These are phyloP conservation scores for Cladosporium velox DNA, from an alignment of 2,329 filamentous ascomycete genomes.

Conservation along the genomic window DNA sequence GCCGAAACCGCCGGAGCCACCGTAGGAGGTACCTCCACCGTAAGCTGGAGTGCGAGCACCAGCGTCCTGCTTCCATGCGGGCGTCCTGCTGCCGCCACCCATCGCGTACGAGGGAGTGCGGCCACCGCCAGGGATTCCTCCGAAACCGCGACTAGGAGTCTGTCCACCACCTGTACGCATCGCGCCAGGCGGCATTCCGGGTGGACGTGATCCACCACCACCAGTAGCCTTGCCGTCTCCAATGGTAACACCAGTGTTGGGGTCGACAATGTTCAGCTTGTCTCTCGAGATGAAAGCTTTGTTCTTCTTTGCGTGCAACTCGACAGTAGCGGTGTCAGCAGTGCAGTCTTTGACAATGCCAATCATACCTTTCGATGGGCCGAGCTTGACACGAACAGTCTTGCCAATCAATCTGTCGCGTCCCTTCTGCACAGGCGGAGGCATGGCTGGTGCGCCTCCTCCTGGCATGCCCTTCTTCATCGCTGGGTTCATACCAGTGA, in stretches of 20 bases:
- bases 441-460: conserved; percentile 59
- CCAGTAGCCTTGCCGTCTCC: conserved; percentile 26
- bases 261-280: conserved; percentile 80
- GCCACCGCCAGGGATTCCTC: conserved; percentile 66
- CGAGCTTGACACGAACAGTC: conserved; percentile 84
- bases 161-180: conserved; percentile 23
- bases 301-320: conserved; percentile 93
- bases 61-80: conserved; percentile 58
- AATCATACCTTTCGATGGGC: conserved; percentile 86
- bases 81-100: conserved; percentile 59
- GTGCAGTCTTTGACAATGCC: conserved; percentile 96
- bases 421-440: conserved; percentile 72
- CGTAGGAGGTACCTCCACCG: conserved; percentile 47
- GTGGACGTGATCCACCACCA: conserved; percentile 37
- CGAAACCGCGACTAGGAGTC: conserved; percentile 42
- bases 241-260: conserved; percentile 73
- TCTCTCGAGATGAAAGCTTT: conserved; percentile 81
- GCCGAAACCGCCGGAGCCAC: conserved; percentile 46
- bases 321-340: conserved; percentile 80
- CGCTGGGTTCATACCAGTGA: conserved; percentile 90
- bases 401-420: conserved; percentile 86
- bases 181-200: conserved; percentile 61
- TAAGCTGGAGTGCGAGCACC: conserved; percentile 51
- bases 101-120: conserved; percentile 32
- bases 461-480: conserved; percentile 61